These are phyloP conservation scores for Metschnikowia shivogae DNA, from an alignment of 805 yeast species.

Conservation along the genomic window DNA sequence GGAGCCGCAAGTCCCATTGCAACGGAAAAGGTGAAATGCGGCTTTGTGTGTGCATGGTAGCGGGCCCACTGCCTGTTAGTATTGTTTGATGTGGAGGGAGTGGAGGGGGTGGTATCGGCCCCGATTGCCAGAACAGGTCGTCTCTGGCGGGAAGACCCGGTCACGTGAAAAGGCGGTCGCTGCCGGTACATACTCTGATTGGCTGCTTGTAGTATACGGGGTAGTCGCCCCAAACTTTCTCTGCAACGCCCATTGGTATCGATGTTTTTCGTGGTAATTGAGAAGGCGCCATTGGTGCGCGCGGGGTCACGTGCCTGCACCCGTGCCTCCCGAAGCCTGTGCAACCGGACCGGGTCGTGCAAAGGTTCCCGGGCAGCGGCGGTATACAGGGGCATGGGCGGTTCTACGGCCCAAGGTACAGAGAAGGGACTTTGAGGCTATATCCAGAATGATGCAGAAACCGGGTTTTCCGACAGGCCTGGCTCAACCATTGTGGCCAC, in stretches of 20 bases:
- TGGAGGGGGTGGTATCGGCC: too few relatives aligned
- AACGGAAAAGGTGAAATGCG: conserved; percentile 66
- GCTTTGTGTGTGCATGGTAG: conserved; percentile 71
- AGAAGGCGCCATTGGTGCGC: conserved; percentile 3
- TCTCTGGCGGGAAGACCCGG: too few relatives aligned
- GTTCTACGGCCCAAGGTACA: too few relatives aligned
- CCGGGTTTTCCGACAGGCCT: too few relatives aligned
- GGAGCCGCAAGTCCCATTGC: conserved; percentile 68
- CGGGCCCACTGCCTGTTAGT: conserved; percentile 52
- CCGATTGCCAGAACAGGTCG: too few relatives aligned
- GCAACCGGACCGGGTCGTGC: too few relatives aligned
- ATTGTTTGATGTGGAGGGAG: background rate
- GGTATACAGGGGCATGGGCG: too few relatives aligned
- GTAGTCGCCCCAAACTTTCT: conserved; percentile 44
- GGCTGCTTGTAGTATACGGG: conserved; percentile 63
- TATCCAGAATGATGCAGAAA: too few relatives aligned
- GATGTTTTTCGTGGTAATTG: conserved; percentile 1
- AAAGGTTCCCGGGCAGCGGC: too few relatives aligned
- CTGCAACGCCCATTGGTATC: conserved; percentile 24
- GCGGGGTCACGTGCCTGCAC: background rate
- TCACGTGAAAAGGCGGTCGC: background rate
- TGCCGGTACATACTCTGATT: conserved; percentile 47
- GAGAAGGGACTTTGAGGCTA: too few relatives aligned
- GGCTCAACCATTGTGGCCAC: too few relatives aligned
- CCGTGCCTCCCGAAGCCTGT: background rate